phyloP scores from a whole-genome alignment of 1,284 basidiomycete genomes.

The Trichosporon faecale region DNA sequence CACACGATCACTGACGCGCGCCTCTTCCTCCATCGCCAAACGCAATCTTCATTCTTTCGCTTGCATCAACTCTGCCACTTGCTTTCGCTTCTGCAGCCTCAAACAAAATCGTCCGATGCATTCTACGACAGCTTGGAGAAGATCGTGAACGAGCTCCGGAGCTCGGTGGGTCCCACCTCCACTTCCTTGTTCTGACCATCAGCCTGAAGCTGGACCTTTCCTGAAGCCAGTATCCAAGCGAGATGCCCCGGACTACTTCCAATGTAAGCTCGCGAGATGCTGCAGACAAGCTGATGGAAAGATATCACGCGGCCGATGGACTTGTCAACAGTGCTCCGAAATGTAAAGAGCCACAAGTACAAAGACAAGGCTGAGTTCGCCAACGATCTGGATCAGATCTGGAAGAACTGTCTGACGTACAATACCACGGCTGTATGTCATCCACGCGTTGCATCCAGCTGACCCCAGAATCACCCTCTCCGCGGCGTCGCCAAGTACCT shows the following conservation, averaged over 20 bases:
- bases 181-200: conserved; percentile 31
- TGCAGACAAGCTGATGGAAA: conserved; percentile 41
- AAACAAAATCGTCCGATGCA: conserved; percentile 68
- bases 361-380: conserved; percentile 92
- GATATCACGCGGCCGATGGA: conserved; percentile 93
- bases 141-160: conserved; percentile 75
- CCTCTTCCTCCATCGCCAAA: neutral
- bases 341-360: conserved; percentile 85
- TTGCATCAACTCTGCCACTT: neutral
- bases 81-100: conserved; percentile 35
- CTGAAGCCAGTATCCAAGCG: conserved; percentile 80
- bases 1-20: conserved; percentile 12
- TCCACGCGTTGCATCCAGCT: neutral
- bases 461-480: conserved; percentile 66
- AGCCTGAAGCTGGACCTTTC: conserved; percentile 83
- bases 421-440: conserved; percentile 77
- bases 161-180: conserved; percentile 59
- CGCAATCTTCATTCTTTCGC: neutral
- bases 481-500: conserved; percentile 73
- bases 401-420: conserved; percentile 91
- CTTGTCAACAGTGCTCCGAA: conserved; percentile 83
- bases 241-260: conserved; percentile 86
- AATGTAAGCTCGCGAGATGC: conserved; percentile 57
- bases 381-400: conserved; percentile 90
- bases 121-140: conserved; percentile 90